Conservation (phyloP, 2,329 filamentous ascomycete species). For the Neobulgaria alba region DNA sequence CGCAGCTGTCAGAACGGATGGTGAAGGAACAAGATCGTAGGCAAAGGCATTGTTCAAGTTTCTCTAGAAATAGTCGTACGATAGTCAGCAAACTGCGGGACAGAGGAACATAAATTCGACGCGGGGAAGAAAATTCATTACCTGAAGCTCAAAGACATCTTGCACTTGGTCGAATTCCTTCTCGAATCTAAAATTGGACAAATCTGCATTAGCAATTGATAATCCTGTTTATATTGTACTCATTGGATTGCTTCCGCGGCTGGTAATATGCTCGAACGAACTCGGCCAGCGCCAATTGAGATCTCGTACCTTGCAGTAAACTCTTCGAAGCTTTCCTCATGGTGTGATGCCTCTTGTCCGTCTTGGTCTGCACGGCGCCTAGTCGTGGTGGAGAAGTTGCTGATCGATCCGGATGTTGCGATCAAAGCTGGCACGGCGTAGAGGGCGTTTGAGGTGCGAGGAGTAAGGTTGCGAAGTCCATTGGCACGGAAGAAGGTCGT, state of each 20-base stretch:
- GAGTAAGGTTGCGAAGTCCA: slow-evolving; percentile 48
- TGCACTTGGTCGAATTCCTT: slow-evolving; percentile 97
- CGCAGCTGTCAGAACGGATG: slow-evolving; percentile 82
- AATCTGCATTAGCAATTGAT: slow-evolving; percentile 33
- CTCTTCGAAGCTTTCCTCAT: slow-evolving; percentile 98
- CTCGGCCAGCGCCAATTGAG: slow-evolving; percentile 17
- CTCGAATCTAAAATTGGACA: slow-evolving; percentile 66
- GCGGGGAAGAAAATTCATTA: too few relatives aligned
- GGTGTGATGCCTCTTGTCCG: slow-evolving; percentile 55
- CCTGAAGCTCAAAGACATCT: slow-evolving; percentile 99
- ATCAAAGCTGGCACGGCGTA: slow-evolving; percentile 41
- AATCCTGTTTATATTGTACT: slow-evolving; percentile 14
- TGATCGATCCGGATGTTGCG: slow-evolving; percentile 40
- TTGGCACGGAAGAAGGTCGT: slow-evolving; percentile 54
- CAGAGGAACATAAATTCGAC: too few relatives aligned
- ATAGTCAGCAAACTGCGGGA: slow-evolving; percentile 18
- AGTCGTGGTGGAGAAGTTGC: slow-evolving; percentile 54
- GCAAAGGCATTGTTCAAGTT: slow-evolving; percentile 99
- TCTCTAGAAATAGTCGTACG: slow-evolving; percentile 44
- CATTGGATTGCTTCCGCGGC: slow-evolving; percentile 12
- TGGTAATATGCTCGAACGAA: slow-evolving; percentile 17
- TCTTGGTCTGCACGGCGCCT: slow-evolving; percentile 38
- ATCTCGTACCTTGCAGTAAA: slow-evolving; percentile 82
- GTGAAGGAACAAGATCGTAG: slow-evolving; percentile 97
- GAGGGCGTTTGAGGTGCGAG: slow-evolving; percentile 46